Evolutionary conservation across 108 stramenopile species (phyloP).

Genomic region (Conticribra guillardii): DNA sequence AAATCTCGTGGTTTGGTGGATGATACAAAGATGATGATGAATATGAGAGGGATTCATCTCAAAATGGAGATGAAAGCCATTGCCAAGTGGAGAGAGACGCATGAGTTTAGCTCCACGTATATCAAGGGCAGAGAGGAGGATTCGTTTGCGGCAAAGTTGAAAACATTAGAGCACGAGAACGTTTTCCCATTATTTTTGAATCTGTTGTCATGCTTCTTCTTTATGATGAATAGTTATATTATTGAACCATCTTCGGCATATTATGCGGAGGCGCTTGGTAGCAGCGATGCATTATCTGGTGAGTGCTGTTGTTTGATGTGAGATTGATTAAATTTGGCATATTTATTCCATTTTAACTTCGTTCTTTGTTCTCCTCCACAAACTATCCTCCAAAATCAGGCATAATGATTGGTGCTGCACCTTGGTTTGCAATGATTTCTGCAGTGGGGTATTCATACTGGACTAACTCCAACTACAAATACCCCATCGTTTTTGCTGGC

Average conservation of each 20-base stretch:
- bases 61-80: constrained; percentile 47
- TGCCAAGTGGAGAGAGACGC: constrained; percentile 48
- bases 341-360: neutral
- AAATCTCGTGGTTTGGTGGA: too few species aligned
- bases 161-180: constrained; percentile 44
- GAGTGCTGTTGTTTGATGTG: too few species aligned
- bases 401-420: constrained; percentile 80
- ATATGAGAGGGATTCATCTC: constrained; percentile 48
- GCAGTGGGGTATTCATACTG: constrained; percentile 71
- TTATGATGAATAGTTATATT: constrained; percentile 90
- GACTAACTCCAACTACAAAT: constrained; percentile 79
- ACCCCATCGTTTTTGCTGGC: constrained; percentile 72
- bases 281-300: constrained; percentile 71
- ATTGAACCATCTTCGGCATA: constrained; percentile 78
- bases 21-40: too few species aligned
- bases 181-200: constrained; percentile 65
- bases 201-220: constrained; percentile 78
- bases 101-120: constrained; percentile 16
- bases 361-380: neutral
- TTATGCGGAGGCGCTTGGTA: constrained; percentile 80
- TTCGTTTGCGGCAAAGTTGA: constrained; percentile 22
- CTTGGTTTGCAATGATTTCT: constrained; percentile 71
- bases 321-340: too few species aligned
- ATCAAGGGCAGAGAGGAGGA: neutral
- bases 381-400: constrained; percentile 52